A percentile compares a stretch with the other conserved stretches of the same genome.
phyloP scores from a whole-genome alignment of 2,329 filamentous ascomycete species.

The Hypoxylon sp. region DNA sequence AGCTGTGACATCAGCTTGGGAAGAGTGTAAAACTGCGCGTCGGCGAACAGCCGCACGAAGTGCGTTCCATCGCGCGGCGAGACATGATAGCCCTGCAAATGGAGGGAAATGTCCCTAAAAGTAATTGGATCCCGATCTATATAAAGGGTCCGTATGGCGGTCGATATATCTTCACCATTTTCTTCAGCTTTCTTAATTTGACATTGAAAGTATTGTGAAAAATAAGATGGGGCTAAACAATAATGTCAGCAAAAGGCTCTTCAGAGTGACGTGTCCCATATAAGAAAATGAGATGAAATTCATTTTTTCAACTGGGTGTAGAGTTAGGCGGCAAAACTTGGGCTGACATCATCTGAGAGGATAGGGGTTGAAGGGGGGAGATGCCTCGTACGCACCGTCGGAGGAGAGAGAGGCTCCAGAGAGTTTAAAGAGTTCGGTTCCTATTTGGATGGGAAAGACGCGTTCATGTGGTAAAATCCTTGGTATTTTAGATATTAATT shows the following conservation, averaged over 20 bases:
- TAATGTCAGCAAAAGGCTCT: conserved; percentile 43
- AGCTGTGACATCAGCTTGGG: conserved; percentile 91
- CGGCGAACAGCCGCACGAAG: conserved; percentile 92
- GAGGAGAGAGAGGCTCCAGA: conserved; percentile 81
- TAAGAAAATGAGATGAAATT: not conserved
- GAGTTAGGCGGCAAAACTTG: conserved; percentile 13
- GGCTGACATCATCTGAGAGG: conserved; percentile 33
- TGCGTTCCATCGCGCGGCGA: conserved; percentile 84
- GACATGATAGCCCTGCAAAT: conserved; percentile 93
- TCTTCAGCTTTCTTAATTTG: conserved; percentile 78
- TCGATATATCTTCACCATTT: conserved; percentile 66
- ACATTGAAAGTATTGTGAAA: conserved; percentile 92
- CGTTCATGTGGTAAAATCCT: conserved; percentile 76
- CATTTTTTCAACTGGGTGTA: conserved; percentile 5
- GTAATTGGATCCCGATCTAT: conserved; percentile 94
- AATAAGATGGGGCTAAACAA: conserved; percentile 87
- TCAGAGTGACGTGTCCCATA: conserved; percentile 20
- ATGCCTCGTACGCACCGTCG: conserved; percentile 69
- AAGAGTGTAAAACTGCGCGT: conserved; percentile 94
- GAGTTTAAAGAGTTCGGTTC: conserved; percentile 78
- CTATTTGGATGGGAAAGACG: conserved; percentile 82
- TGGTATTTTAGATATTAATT: conserved; percentile 65
- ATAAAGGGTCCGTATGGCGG: conserved; percentile 82
- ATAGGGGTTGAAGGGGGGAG: conserved; percentile 18
- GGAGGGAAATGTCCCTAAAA: conserved; percentile 89